Evolutionary conservation across 768 basidiomycete species (phyloP).

Genomic region (Pleurotus platypus): DNA sequence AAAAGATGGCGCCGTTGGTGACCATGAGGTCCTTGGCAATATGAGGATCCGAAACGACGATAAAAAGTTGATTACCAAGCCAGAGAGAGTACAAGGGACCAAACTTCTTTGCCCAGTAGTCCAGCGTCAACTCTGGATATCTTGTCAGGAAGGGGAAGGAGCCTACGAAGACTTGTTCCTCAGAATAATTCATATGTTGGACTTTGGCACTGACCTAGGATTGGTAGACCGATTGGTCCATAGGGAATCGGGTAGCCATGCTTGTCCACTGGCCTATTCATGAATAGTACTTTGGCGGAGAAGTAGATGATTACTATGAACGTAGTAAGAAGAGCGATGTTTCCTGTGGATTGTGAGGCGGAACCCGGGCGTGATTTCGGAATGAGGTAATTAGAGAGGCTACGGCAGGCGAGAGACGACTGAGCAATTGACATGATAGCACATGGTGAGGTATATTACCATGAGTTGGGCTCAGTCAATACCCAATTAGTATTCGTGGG

Average conservation of each 20-base stretch:
- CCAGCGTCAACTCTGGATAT: constrained; percentile 40
- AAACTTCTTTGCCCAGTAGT: constrained; percentile 38
- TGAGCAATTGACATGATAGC: too few relatives aligned
- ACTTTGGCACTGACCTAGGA: constrained; percentile 15
- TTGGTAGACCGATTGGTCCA: constrained; percentile 19
- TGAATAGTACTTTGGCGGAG: constrained; percentile 4
- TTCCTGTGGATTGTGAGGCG: too few relatives aligned
- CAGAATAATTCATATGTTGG: not conserved
- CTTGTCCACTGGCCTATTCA: constrained; percentile 5
- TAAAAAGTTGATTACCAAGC: constrained; percentile 46
- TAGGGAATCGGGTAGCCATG: constrained; percentile 17
- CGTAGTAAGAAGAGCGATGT: too few relatives aligned
- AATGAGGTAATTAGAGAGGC: too few relatives aligned
- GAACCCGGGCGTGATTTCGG: too few relatives aligned
- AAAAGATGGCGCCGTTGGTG: constrained; percentile 41
- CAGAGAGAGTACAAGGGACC: constrained; percentile 42
- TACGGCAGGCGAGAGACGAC: too few relatives aligned
- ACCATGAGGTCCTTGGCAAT: constrained; percentile 42
- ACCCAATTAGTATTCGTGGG: too few relatives aligned
- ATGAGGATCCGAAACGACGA: constrained; percentile 40
- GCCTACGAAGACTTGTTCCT: constrained; percentile 13
- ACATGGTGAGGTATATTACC: too few relatives aligned
- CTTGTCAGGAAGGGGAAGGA: constrained; percentile 35
- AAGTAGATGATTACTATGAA: constrained; percentile 19
- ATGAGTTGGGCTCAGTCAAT: too few relatives aligned